phyloP scores from a whole-genome alignment of 1,284 basidiomycete genomes.

The Papiliotrema laurentii region DNA sequence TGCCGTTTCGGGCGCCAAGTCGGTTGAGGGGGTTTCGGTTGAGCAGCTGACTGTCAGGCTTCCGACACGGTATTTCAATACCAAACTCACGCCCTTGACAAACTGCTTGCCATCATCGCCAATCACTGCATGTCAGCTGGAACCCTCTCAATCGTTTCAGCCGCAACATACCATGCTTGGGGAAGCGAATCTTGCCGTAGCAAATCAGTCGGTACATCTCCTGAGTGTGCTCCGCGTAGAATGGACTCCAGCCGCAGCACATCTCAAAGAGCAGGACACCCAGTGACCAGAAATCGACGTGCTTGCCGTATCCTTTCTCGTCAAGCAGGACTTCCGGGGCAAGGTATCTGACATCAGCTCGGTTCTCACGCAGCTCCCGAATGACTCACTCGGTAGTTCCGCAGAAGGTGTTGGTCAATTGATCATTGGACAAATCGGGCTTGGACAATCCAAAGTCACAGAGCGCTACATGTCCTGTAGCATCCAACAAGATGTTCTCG shows the following conservation, averaged over 20 bases:
- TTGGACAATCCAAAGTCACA: slow-evolving; percentile 98
- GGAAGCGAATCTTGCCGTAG: slow-evolving; percentile 94
- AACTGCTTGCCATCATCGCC: slow-evolving; percentile 98
- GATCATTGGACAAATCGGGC: slow-evolving; percentile 86
- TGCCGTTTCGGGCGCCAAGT: slow-evolving; percentile 83
- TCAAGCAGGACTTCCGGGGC: slow-evolving; percentile 98
- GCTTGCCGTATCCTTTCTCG: slow-evolving; percentile 96
- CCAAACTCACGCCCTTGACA: slow-evolving; percentile 81
- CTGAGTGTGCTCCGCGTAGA: slow-evolving; percentile 99
- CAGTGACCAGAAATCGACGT: slow-evolving; percentile 98
- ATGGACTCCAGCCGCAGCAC: slow-evolving; percentile 99
- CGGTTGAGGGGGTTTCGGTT: slow-evolving; percentile 98
- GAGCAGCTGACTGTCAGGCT: slow-evolving; percentile 63
- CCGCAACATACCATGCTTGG: slow-evolving; percentile 59
- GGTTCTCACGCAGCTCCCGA: slow-evolving; percentile 1
- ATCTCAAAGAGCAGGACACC: slow-evolving; percentile 92
- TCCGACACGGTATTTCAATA: no score
- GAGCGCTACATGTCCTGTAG: slow-evolving; percentile 91
- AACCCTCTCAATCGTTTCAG: background rate
- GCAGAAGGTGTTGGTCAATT: slow-evolving; percentile 96
- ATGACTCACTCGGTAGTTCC: slow-evolving; percentile 74
- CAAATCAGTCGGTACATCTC: slow-evolving; percentile 99
- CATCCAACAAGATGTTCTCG: slow-evolving; percentile 94
- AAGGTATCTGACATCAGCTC: slow-evolving; percentile 61
- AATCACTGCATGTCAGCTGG: slow-evolving; percentile 58